These are phyloP conservation scores for Leccinum subgranulosum DNA, from an alignment of 768 basidiomycete genomes.

Conservation along the genomic window DNA sequence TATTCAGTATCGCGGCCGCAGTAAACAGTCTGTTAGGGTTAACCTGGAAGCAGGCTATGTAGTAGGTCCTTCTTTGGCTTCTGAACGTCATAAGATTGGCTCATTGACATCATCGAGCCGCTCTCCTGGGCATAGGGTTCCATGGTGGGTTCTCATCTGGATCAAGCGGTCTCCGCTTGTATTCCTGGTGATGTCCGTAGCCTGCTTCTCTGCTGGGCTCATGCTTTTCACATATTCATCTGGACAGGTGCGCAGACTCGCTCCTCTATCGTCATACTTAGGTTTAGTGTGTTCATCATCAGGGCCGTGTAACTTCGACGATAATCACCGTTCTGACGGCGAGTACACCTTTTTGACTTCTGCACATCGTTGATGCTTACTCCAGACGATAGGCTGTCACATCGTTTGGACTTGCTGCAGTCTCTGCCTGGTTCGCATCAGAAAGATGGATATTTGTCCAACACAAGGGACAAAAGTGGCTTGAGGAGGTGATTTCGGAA, in stretches of 20 bases:
- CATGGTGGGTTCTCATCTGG: slow-evolving; percentile 71
- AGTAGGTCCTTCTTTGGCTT: slow-evolving; percentile 36
- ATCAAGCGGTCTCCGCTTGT: slow-evolving; percentile 82
- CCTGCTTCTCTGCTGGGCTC: slow-evolving; percentile 77
- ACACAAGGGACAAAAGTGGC: slow-evolving; percentile 51
- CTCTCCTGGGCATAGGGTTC: slow-evolving; percentile 53
- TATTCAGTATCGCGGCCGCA: slow-evolving; percentile 53
- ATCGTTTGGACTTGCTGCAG: slow-evolving; percentile 45
- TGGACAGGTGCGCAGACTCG: slow-evolving; percentile 46
- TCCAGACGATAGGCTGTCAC: slow-evolving; percentile 30
- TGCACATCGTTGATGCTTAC: slow-evolving; percentile 7
- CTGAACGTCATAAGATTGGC: slow-evolving; percentile 3
- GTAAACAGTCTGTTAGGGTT: slow-evolving; percentile 51
- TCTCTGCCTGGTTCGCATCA: slow-evolving; percentile 52
- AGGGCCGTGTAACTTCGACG: slow-evolving; percentile 61
- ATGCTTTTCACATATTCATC: slow-evolving; percentile 78
- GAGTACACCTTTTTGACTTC: slow-evolving; percentile 11
- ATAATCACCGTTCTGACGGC: slow-evolving; percentile 73
- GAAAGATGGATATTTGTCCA: slow-evolving; percentile 48
- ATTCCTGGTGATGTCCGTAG: slow-evolving; percentile 80
- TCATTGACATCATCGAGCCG: slow-evolving; percentile 36
- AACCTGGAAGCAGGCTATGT: slow-evolving; percentile 58
- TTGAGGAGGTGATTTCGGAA: slow-evolving; percentile 41
- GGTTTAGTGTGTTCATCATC: slow-evolving; percentile 12
- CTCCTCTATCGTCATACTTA: slow-evolving; percentile 22